A percentile compares a stretch with the other conserved stretches of the same genome.
phyloP scores from a whole-genome alignment of 306 rosid genomes.

The Albizia julibrissin region DNA sequence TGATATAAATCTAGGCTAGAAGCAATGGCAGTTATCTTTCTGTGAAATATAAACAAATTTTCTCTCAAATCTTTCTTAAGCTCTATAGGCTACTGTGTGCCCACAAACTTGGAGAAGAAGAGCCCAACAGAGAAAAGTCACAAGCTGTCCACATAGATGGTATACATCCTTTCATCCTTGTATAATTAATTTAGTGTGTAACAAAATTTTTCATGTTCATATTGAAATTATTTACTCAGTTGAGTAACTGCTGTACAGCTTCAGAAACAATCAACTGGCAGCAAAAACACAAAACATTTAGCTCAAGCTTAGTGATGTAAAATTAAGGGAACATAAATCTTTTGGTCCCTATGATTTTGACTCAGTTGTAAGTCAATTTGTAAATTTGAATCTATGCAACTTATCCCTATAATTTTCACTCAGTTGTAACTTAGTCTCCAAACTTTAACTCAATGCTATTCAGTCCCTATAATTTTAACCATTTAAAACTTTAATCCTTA shows the following conservation, averaged over 20 bases:
- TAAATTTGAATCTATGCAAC: background rate
- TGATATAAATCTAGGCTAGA: conserved; percentile 23
- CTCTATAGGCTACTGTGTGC: background rate
- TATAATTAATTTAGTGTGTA: background rate
- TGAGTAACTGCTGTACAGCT: background rate
- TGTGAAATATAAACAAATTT: conserved; percentile 14
- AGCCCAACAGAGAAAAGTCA: background rate
- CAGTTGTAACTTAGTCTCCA: background rate
- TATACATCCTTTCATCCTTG: conserved; percentile 13
- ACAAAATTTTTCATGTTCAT: conserved; percentile 1
- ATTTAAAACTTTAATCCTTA: background rate
- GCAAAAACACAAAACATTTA: background rate
- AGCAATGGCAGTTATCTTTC: conserved; percentile 4
- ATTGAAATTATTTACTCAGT: background rate
- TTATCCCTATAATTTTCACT: background rate
- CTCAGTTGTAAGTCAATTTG: background rate
- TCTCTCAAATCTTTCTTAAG: conserved; percentile 2
- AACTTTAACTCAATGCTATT: background rate
- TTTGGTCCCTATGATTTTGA: background rate
- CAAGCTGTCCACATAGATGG: background rate
- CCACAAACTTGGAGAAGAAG: conserved; percentile 20
- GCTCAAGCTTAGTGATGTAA: background rate
- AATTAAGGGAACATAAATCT: background rate
- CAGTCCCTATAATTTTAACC: too few relatives aligned
- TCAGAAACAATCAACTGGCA: background rate